A percentile compares a stretch with the other conserved stretches of the same genome.
Evolutionary conservation across 2,329 filamentous ascomycete species (phyloP).

Genomic region (Epichloe brachyelytri): DNA sequence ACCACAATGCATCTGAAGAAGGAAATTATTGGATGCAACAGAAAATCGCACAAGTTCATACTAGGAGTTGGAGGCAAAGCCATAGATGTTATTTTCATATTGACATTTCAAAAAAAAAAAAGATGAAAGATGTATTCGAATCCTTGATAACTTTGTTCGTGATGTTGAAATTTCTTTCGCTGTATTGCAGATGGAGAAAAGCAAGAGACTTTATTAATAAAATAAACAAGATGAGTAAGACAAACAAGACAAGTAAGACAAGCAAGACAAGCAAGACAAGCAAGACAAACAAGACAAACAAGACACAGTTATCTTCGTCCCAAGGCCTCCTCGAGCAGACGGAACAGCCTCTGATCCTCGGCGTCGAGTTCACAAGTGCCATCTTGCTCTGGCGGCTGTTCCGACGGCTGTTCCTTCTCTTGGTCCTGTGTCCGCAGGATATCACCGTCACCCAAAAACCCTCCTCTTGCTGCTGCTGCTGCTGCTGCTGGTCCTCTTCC

Average conservation of each 20-base stretch:
- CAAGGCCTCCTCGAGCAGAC: too few species aligned
- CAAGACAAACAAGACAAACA: too few species aligned
- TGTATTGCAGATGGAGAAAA: too few species aligned
- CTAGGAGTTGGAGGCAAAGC: conserved; percentile 2
- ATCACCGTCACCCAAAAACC: too few species aligned
- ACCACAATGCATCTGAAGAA: not conserved
- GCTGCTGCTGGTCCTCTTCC: not conserved
- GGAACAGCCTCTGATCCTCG: not conserved
- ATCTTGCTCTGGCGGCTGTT: not conserved
- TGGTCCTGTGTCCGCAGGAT: not conserved
- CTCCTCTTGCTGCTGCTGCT: not conserved
- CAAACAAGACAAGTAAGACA: too few species aligned
- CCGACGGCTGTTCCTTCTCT: not conserved
- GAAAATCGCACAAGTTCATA: not conserved
- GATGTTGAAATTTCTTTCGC: too few species aligned
- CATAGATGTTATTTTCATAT: conserved; percentile 1
- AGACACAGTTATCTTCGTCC: too few species aligned
- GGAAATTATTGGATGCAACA: not conserved
- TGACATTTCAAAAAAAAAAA: not conserved
- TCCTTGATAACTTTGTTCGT: too few species aligned
- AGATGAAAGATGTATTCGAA: not conserved
- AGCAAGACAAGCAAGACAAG: too few species aligned
- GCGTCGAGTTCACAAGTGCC: not conserved
- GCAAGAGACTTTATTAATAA: too few species aligned
- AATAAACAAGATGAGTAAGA: too few species aligned